Evolutionary conservation across 164 flowering plant species (phyloP).

Genomic region (Platanus orientalis): DNA sequence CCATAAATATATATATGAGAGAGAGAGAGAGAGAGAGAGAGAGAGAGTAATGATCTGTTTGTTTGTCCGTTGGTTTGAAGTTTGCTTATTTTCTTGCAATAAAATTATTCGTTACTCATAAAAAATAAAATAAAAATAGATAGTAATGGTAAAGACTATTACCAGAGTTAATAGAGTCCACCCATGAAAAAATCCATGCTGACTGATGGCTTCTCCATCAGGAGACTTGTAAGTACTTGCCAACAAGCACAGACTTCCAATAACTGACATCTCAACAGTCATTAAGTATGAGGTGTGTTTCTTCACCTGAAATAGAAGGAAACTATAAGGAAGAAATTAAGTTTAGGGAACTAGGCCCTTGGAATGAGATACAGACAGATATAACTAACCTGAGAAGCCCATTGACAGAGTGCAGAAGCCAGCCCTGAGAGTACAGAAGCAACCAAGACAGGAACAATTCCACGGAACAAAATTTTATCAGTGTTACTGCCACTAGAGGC

Average conservation of each 20-base stretch:
- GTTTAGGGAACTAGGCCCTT: background rate
- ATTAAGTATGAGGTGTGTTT: conserved; percentile 89
- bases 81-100: too few relatives aligned
- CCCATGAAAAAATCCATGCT: conserved; percentile 83
- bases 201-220: conserved; percentile 83
- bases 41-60: too few relatives aligned
- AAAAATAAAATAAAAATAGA: too few relatives aligned
- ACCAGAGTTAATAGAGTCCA: conserved; percentile 92
- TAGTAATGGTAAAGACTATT: conserved; percentile 17
- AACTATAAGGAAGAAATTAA: conserved; percentile 1
- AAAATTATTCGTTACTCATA: too few relatives aligned
- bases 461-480: conserved; percentile 67
- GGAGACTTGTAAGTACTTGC: conserved; percentile 83
- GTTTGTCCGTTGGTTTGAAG: too few relatives aligned
- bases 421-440: conserved; percentile 98
- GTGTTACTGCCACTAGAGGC: conserved; percentile 46
- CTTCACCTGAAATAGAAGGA: conserved; percentile 61
- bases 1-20: too few relatives aligned
- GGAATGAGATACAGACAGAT: background rate
- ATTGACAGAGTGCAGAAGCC: conserved; percentile 94
- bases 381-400: conserved; percentile 94
- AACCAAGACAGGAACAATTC: conserved; percentile 89
- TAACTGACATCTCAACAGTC: conserved; percentile 96
- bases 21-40: too few relatives aligned
- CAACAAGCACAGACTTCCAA: conserved; percentile 87